Evolutionary conservation across 495 filamentous ascomycete species (phyloP).

Genomic region (Aspergillus cavernicola): DNA sequence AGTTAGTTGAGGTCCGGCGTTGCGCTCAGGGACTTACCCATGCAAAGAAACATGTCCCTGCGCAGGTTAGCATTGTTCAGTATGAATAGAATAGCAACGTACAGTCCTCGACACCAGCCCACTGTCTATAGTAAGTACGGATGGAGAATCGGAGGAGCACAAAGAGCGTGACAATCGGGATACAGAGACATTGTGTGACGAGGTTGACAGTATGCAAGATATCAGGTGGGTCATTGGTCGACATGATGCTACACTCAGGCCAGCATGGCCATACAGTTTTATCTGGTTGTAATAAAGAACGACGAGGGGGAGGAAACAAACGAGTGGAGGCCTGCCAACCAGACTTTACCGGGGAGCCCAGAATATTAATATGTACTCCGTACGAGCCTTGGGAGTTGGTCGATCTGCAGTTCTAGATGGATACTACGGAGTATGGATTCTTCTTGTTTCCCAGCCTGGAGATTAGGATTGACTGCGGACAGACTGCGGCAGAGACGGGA

Average conservation of each 20-base stretch:
- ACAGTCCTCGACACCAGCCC: constrained; percentile 41
- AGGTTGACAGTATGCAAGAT: constrained; percentile 36
- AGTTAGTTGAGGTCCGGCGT: background rate
- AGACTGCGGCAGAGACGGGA: no score
- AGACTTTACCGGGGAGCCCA: background rate
- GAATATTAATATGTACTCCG: background rate
- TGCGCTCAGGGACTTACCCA: no score
- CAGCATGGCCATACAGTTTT: constrained; percentile 2
- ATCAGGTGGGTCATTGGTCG: constrained; percentile 29
- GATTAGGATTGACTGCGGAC: background rate
- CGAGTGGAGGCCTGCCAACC: background rate
- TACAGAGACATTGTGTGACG: constrained; percentile 43
- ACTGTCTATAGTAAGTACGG: constrained; percentile 34
- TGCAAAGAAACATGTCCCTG: constrained; percentile 32
- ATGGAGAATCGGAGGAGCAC: constrained; percentile 35
- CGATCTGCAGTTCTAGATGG: background rate
- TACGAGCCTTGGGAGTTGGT: background rate
- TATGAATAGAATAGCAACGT: constrained; percentile 7
- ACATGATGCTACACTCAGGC: constrained; percentile 19
- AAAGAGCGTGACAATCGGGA: constrained; percentile 38
- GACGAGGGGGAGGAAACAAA: background rate
- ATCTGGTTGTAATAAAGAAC: background rate
- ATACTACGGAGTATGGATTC: no score
- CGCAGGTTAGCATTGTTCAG: constrained; percentile 10
- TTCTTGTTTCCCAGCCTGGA: no score